Evolutionary conservation across 768 basidiomycete genomes (phyloP).

Genomic region (Lactarius sp.): DNA sequence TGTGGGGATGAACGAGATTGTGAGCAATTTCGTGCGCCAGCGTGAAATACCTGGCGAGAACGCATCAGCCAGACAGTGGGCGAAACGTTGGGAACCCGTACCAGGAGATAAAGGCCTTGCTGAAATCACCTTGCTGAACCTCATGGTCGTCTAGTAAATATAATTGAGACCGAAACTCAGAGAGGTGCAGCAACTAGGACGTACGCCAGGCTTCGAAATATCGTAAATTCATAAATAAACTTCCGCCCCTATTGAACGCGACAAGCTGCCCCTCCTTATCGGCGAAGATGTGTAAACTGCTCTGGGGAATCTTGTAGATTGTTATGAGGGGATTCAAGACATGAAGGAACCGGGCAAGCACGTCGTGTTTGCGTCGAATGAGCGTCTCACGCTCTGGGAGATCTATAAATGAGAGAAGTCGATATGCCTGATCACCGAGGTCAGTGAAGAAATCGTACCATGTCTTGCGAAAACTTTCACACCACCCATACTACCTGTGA

Average conservation of each 20-base stretch:
- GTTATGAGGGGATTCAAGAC: slow-evolving; percentile 59
- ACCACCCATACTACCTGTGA: slow-evolving; percentile 10
- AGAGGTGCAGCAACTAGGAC: slow-evolving; percentile 31
- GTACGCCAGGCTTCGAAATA: slow-evolving; percentile 86
- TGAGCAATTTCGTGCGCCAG: slow-evolving; percentile 93
- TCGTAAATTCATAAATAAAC: slow-evolving; percentile 82
- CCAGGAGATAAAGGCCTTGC: slow-evolving; percentile 79
- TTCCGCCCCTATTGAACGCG: slow-evolving; percentile 89
- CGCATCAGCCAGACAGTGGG: neutral
- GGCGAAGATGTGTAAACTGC: slow-evolving; percentile 81
- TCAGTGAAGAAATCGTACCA: slow-evolving; percentile 11
- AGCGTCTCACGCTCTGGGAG: slow-evolving; percentile 47
- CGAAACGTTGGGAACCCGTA: slow-evolving; percentile 31
- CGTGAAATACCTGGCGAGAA: slow-evolving; percentile 67
- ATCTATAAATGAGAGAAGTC: slow-evolving; percentile 39
- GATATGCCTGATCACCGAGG: neutral
- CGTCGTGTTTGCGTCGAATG: slow-evolving; percentile 48
- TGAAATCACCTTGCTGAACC: slow-evolving; percentile 47
- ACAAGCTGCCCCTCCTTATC: slow-evolving; percentile 77
- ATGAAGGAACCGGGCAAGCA: slow-evolving; percentile 66
- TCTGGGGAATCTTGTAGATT: slow-evolving; percentile 69
- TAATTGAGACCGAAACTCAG: neutral
- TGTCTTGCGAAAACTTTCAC: slow-evolving; percentile 6
- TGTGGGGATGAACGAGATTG: slow-evolving; percentile 82
- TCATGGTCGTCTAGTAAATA: slow-evolving; percentile 59